These are phyloP conservation scores for Fusarium coffeatum DNA, from an alignment of 2,329 filamentous ascomycete species.

Conservation along the genomic window DNA sequence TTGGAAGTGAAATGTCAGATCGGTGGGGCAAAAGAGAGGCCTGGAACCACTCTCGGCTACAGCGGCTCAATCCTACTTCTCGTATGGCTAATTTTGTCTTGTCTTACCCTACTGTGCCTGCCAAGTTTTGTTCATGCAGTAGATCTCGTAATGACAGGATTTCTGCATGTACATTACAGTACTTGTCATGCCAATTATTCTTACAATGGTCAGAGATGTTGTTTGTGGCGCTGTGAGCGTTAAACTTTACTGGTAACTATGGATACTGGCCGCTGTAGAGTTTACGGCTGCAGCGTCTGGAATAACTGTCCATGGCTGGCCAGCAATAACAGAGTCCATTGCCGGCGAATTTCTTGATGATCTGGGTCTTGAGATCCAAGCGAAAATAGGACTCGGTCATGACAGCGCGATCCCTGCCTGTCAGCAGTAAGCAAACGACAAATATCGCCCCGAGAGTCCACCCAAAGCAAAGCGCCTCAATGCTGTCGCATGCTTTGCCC, in stretches of 20 bases:
- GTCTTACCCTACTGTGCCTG: background rate
- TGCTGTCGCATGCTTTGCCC: background rate
- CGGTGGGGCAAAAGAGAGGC: background rate
- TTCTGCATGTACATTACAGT: background rate
- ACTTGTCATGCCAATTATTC: background rate
- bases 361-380: background rate
- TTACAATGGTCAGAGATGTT: no score
- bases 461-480: background rate
- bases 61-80: constrained; percentile 24
- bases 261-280: background rate
- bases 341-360: background rate
- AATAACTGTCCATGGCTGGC: background rate
- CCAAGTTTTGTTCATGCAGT: background rate
- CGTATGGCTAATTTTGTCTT: constrained; percentile 25
- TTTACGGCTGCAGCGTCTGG: background rate
- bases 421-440: constrained; percentile 4
- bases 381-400: background rate
- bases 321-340: background rate
- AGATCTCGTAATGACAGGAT: background rate
- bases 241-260: background rate
- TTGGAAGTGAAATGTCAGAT: constrained; percentile 4
- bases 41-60: constrained; percentile 25
- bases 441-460: background rate
- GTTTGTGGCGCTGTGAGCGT: background rate
- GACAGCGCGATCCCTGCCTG: constrained; percentile 4